Base-by-base conservation (phyloP, 768 basidiomycete genomes). In the Pleurotus giganteus region DNA sequence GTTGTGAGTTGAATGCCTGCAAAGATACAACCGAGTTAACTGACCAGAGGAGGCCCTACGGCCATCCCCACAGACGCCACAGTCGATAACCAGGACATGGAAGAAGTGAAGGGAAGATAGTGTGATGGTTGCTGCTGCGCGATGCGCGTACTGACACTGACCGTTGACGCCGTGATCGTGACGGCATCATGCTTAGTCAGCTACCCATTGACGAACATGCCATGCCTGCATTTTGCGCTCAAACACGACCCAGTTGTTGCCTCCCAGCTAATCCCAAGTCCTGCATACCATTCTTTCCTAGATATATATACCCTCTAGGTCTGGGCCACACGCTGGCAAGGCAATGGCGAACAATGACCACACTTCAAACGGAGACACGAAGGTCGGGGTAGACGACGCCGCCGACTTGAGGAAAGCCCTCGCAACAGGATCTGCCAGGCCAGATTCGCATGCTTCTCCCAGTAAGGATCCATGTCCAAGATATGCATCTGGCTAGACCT, bases 21-120 rank as follows among this genome's bases (percentile, higher is more conserved):
- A 11, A 6, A 15, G 43, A 4, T 32, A 7, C 24, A 44, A 28
- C 12, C 24, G 55, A 42, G 17, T 42, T 23, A 27, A 62, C 67
- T 47, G 53, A 80, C 80, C 54, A 94, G 74, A 13, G 91, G 89
- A 21, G 91, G 89, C 5, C 87, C 91, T 17, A 92, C 72, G 23
- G 90, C 91, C 91, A 93, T 93, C 32, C 88, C 89, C 41, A 88
- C 64, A 11, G 89, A 89, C 9, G 88, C 86, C 6, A 75, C 58
- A 9, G 76, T 81, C 13, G 86, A 81, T n/a, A 91, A 55, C 90
- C 89, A 92, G 61, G 78, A 66, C 49, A 51, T 51, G 49, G 32
- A 19, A 17, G 7, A 27, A 31, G 4, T 23, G 4, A 2, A 2
- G 44, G 44, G 44, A 28, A 37, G 24, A 12, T 17, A 31, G 49